phyloP scores from a whole-genome alignment of 75 land plant species.

The Larix kaempferi region DNA sequence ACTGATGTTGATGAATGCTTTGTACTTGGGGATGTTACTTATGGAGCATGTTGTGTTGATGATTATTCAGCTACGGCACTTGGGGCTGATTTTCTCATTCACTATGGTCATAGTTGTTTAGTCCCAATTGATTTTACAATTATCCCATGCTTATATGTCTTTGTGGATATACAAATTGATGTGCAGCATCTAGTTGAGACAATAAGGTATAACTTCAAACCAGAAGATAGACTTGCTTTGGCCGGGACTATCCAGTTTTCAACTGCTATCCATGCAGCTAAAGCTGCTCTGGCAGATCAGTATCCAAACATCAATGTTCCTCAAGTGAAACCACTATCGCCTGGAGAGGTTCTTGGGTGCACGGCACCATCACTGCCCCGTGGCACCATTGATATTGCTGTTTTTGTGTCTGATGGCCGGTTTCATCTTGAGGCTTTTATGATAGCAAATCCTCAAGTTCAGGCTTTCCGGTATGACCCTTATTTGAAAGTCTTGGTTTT shows the following conservation, averaged over 20 bases:
- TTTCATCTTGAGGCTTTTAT: conserved; percentile 97
- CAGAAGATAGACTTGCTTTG: conserved; percentile 39
- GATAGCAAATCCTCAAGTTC: conserved; percentile 88
- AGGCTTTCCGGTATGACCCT: conserved; percentile 82
- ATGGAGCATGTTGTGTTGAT: conserved; percentile 97
- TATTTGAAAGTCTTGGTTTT: conserved; percentile 63
- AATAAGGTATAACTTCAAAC: conserved; percentile 28
- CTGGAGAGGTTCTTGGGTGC: conserved; percentile 97
- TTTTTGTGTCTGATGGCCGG: conserved; percentile 78
- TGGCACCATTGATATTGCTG: conserved; percentile 29
- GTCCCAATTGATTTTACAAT: conserved; percentile 71
- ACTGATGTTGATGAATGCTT: conserved; percentile 68
- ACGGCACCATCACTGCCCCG: conserved; percentile 63
- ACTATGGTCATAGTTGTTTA: conserved; percentile 93
- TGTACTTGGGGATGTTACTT: conserved; percentile 93
- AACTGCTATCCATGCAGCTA: conserved; percentile 67
- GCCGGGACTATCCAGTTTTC: conserved; percentile 92
- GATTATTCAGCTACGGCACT: conserved; percentile 84
- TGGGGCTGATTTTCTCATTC: conserved; percentile 80
- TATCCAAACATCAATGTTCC: conserved; percentile 69
- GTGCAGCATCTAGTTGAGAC: conserved; percentile 44
- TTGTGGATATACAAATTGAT: conserved; percentile 85
- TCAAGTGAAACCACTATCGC: conserved; percentile 83
- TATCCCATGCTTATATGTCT: conserved; percentile 83
- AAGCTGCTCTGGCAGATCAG: conserved; percentile 29